A percentile compares a stretch with the other conserved stretches of the same genome.
These are phyloP conservation scores for Nannochloropsis granulata DNA, from an alignment of 108 stramenopile species.

Conservation along the genomic window DNA sequence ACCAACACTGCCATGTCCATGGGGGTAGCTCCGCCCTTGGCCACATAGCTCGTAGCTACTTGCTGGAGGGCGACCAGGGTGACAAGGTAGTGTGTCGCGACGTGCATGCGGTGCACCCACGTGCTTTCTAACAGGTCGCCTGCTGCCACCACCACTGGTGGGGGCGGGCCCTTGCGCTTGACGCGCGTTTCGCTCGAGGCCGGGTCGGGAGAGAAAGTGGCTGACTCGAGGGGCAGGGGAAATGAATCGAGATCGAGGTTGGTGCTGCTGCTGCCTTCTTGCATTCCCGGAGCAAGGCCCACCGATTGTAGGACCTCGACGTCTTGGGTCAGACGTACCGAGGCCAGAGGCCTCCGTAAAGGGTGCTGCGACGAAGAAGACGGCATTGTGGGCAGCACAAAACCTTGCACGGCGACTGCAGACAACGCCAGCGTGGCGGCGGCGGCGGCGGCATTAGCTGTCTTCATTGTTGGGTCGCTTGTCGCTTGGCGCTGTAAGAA, in stretches of 20 bases:
- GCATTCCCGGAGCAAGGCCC: no score
- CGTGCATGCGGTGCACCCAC: not conserved
- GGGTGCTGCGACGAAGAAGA: not conserved
- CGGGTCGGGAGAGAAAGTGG: no score
- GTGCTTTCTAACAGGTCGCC: not conserved
- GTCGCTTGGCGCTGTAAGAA: no score
- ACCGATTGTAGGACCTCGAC: not conserved
- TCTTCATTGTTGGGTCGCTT: no score
- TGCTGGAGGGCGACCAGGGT: not conserved
- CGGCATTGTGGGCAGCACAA: not conserved
- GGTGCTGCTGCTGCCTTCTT: no score
- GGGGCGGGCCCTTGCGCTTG: not conserved
- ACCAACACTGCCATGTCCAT: not conserved
- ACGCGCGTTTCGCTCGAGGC: no score
- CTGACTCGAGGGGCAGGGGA: no score
- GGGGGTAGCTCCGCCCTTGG: not conserved
- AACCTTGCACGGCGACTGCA: not conserved
- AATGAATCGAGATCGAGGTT: no score
- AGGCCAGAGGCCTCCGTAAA: not conserved
- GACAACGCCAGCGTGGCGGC: not conserved
- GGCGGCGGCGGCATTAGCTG: not conserved
- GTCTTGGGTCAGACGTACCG: not conserved
- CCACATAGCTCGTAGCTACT: not conserved
- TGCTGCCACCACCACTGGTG: not conserved
- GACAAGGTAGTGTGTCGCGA: not conserved